Evolutionary conservation across 1,284 basidiomycete species (phyloP).

Genomic region (Termitomyces sp.): DNA sequence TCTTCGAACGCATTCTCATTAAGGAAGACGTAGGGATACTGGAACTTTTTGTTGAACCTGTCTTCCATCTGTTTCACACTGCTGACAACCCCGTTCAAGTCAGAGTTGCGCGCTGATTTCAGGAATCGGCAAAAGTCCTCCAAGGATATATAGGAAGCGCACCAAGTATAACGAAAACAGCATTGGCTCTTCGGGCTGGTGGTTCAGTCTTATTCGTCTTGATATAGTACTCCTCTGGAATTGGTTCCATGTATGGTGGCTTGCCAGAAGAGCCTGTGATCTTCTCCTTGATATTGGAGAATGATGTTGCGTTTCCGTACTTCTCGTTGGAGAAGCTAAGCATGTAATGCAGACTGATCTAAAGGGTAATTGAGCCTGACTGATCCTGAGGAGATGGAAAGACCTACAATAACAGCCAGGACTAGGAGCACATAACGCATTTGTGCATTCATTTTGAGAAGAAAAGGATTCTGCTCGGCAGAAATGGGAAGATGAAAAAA

Average conservation of each 20-base stretch:
- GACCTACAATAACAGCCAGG: constrained; percentile 58
- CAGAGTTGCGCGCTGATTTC: constrained; percentile 65
- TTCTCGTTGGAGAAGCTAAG: constrained; percentile 67
- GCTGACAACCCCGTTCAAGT: constrained; percentile 65
- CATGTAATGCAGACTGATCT: constrained; percentile 71
- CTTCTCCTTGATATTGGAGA: constrained; percentile 48
- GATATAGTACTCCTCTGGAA: constrained; percentile 55
- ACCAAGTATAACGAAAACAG: constrained; percentile 78
- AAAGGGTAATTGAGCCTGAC: constrained; percentile 5
- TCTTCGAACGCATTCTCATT: constrained; percentile 80
- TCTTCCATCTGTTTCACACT: constrained; percentile 81
- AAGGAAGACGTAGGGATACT: constrained; percentile 84
- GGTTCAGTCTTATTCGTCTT: constrained; percentile 31
- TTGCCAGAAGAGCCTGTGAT: constrained; percentile 27
- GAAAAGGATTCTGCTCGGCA: constrained; percentile 4
- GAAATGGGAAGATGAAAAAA: not conserved
- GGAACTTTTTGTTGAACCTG: constrained; percentile 80
- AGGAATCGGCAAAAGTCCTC: not conserved
- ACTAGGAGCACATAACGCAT: constrained; percentile 70
- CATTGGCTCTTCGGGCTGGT: constrained; percentile 67
- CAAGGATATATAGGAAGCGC: constrained; percentile 3
- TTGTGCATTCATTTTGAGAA: constrained; percentile 66
- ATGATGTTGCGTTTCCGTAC: constrained; percentile 62
- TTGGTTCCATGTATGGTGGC: constrained; percentile 47
- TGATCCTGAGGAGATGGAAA: not conserved